Evolutionary conservation across 352 stramenopile genomes (phyloP).

Genomic region (Chrysophaeum taylorii): DNA sequence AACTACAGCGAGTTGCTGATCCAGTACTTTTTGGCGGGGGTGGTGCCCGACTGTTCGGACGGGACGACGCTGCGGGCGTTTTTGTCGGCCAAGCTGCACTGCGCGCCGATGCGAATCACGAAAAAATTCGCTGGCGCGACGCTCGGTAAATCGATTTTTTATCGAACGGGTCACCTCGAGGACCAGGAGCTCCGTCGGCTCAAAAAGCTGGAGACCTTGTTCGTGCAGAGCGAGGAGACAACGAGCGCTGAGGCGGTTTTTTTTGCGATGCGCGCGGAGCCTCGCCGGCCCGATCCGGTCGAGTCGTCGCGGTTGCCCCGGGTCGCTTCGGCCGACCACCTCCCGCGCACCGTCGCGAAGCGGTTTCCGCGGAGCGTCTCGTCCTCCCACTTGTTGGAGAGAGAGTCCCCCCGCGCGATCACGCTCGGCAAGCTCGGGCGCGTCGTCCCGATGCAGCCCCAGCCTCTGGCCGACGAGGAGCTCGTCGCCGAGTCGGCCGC

Average conservation of each 20-base stretch:
- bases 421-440: background rate
- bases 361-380: background rate
- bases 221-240: background rate
- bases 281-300: background rate
- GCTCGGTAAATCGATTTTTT: conserved; percentile 12
- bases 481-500: background rate
- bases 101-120: conserved; percentile 41
- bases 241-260: background rate
- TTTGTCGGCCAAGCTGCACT: conserved; percentile 37
- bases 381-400: background rate
- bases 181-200: background rate
- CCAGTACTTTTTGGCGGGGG: conserved; percentile 7
- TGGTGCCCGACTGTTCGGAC: conserved; percentile 10
- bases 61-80: conserved; percentile 32
- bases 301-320: background rate
- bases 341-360: background rate
- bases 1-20: conserved; percentile 3
- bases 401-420: background rate
- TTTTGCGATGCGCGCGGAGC: background rate
- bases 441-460: background rate
- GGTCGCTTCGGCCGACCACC: background rate
- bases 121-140: conserved; percentile 32
- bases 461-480: background rate
- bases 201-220: background rate
- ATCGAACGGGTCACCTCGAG: background rate